These are phyloP conservation scores for Terana coerulea DNA, from an alignment of 768 basidiomycete genomes.

Conservation along the genomic window DNA sequence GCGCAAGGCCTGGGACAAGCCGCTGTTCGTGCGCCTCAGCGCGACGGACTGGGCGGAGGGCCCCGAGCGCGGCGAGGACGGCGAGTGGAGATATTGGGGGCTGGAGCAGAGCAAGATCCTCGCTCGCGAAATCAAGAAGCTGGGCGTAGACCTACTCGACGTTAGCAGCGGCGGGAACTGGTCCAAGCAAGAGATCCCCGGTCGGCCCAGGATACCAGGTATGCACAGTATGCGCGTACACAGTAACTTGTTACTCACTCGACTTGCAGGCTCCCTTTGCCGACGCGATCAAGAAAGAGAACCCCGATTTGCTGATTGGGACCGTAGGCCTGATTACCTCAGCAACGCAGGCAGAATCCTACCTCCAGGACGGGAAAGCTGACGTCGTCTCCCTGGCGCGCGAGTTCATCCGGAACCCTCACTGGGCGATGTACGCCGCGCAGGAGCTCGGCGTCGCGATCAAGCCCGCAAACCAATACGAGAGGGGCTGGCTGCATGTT, in stretches of 20 bases:
- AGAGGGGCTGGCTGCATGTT: conserved; percentile 44
- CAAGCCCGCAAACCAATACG: conserved; percentile 72
- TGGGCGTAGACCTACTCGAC: conserved; percentile 78
- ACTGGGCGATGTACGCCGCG: conserved; percentile 63
- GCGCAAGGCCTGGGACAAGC: conserved; percentile 61
- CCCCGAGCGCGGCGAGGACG: conserved; percentile 49
- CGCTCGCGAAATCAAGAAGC: conserved; percentile 48
- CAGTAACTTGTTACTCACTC: neutral
- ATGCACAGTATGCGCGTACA: conserved; percentile 4
- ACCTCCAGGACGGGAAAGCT: conserved; percentile 61
- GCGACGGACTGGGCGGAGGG: conserved; percentile 53
- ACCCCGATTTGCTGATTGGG: conserved; percentile 52
- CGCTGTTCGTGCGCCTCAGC: conserved; percentile 63
- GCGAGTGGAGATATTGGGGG: conserved; percentile 68
- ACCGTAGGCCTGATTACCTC: conserved; percentile 74
- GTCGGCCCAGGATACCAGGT: conserved; percentile 62
- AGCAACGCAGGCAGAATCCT: conserved; percentile 52
- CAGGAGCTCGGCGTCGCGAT: conserved; percentile 57
- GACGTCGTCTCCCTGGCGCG: conserved; percentile 69
- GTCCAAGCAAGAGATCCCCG: conserved; percentile 52
- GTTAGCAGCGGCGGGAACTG: conserved; percentile 59
- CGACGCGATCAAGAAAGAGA: conserved; percentile 55
- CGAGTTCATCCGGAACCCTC: conserved; percentile 61
- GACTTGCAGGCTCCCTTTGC: conserved; percentile 59
- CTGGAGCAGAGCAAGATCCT: conserved; percentile 69